phyloP scores from a whole-genome alignment of 148 eudicot genomes.

The Talinum fruticosum region DNA sequence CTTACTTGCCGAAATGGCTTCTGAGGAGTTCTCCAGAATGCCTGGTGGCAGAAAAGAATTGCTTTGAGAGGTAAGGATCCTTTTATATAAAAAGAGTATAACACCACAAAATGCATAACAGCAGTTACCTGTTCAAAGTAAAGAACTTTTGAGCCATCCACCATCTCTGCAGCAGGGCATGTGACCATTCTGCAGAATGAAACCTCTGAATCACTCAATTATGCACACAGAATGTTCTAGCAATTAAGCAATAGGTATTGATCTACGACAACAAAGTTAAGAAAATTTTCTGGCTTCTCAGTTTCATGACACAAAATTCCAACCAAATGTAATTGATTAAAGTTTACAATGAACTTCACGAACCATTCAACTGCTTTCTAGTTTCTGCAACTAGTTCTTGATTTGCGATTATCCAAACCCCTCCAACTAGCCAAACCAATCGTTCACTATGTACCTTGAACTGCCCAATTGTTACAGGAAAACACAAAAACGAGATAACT shows the following conservation, averaged over 20 bases:
- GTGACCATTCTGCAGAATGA: constrained; percentile 65
- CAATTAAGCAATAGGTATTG: background rate
- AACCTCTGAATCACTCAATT: constrained; percentile 10
- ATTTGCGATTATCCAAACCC: background rate
- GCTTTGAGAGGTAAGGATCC: background rate
- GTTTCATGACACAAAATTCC: background rate
- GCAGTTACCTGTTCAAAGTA: constrained; percentile 77
- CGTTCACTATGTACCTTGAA: no score
- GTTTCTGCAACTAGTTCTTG: background rate
- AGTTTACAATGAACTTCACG: background rate
- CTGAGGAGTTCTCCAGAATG: constrained; percentile 96
- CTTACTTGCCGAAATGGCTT: constrained; percentile 95
- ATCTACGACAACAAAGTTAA: background rate
- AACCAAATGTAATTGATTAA: background rate
- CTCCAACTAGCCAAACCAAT: background rate
- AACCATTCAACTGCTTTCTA: background rate
- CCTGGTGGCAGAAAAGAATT: constrained; percentile 46
- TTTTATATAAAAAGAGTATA: background rate
- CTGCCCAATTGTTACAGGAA: no score
- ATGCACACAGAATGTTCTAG: background rate
- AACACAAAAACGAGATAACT: background rate
- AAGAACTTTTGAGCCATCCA: constrained; percentile 82
- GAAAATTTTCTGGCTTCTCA: background rate
- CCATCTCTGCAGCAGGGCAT: constrained; percentile 96
- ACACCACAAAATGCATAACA: background rate